Evolutionary conservation across 1,284 basidiomycete genomes (phyloP).

Genomic region (Cystobasidiaceae sp.): DNA sequence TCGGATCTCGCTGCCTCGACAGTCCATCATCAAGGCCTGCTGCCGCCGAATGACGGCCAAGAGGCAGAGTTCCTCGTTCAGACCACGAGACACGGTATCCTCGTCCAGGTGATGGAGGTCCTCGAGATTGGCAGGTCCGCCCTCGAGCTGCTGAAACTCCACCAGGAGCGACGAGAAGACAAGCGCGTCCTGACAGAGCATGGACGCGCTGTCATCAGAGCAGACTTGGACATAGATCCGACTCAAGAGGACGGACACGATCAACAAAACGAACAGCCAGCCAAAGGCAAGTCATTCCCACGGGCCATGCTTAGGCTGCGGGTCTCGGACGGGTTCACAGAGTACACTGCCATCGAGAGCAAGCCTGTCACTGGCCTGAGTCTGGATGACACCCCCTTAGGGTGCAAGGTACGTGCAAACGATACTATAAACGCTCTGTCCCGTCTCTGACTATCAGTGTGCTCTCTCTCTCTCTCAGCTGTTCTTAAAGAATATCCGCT

Average conservation of each 20-base stretch:
- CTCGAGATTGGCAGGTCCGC: slow-evolving; percentile 30
- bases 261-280: background rate
- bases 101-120: slow-evolving; percentile 29
- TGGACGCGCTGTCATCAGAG: slow-evolving; percentile 7
- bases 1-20: slow-evolving; percentile 26
- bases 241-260: slow-evolving; percentile 1
- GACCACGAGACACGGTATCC: slow-evolving; percentile 7
- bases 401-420: slow-evolving; percentile 31
- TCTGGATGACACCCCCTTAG: slow-evolving; percentile 35
- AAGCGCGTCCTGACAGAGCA: slow-evolving; percentile 8
- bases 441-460: background rate
- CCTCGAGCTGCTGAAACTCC: slow-evolving; percentile 14
- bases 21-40: slow-evolving; percentile 1
- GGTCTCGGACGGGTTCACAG: slow-evolving; percentile 23
- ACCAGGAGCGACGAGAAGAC: slow-evolving; percentile 27
- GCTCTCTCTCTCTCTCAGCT: slow-evolving; percentile 7
- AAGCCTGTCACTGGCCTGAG: slow-evolving; percentile 30
- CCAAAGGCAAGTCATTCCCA: slow-evolving; percentile 17
- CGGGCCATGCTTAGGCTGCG: slow-evolving; percentile 28
- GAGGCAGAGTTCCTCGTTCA: slow-evolving; percentile 3
- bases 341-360: slow-evolving; percentile 35
- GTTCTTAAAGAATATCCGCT: slow-evolving; percentile 31
- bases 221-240: slow-evolving; percentile 5
- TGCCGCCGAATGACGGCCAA: background rate
- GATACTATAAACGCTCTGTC: background rate